These are phyloP conservation scores for Zoysia pacifica DNA, from an alignment of 176 grass and related monocot genomes.

Conservation along the genomic window DNA sequence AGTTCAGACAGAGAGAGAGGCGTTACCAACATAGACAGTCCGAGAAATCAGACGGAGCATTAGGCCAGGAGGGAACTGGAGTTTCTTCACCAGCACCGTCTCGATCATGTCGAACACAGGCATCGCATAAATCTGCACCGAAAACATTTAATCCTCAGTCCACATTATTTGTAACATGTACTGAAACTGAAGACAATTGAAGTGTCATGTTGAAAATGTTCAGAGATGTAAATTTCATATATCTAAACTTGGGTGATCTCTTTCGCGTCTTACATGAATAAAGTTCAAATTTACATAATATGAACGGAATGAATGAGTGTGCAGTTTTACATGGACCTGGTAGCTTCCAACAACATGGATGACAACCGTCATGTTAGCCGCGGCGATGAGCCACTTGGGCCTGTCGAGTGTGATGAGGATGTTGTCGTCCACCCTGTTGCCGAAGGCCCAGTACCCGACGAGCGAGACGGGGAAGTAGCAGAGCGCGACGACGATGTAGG, in stretches of 20 bases:
- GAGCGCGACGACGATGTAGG: slow-evolving; percentile 79
- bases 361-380: slow-evolving; percentile 90
- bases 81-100: slow-evolving; percentile 76
- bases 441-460: slow-evolving; percentile 78
- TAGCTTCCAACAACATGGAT: slow-evolving; percentile 82
- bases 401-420: slow-evolving; percentile 63
- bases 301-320: not conserved
- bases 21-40: slow-evolving; percentile 71
- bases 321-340: slow-evolving; percentile 5
- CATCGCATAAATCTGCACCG: slow-evolving; percentile 75
- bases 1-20: not conserved
- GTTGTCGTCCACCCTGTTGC: slow-evolving; percentile 52
- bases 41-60: slow-evolving; percentile 68
- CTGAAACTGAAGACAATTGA: not conserved
- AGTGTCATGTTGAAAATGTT: not conserved
- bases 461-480: slow-evolving; percentile 94
- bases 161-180: not conserved
- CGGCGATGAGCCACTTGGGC: slow-evolving; percentile 82
- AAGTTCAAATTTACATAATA: not conserved
- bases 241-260: slow-evolving; percentile 54
- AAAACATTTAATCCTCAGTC: not conserved
- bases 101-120: slow-evolving; percentile 95
- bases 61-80: slow-evolving; percentile 53
- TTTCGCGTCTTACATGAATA: not conserved
- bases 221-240: not conserved